Conservation (phyloP, 148 eudicot species). For the Rhododendron simsii region DNA sequence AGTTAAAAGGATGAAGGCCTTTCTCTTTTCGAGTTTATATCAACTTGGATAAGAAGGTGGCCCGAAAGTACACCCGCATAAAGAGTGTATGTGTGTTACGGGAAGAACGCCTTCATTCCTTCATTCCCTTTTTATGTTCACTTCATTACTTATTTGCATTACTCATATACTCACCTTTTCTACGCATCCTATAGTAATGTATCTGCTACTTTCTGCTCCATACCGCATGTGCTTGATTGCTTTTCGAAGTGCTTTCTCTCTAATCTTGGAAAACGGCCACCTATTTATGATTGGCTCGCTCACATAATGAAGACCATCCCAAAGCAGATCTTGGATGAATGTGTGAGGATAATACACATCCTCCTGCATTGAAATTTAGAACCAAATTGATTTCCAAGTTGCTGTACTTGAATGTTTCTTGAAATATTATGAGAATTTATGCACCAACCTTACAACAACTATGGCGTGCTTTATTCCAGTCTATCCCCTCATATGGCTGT, state of each 20-base stretch:
- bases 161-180: background rate
- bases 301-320: slow-evolving; percentile 14
- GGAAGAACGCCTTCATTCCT: too few relatives aligned
- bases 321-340: slow-evolving; percentile 14
- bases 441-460: slow-evolving; percentile 11
- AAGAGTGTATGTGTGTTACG: too few relatives aligned
- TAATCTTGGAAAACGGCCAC: slow-evolving; percentile 15
- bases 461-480: slow-evolving; percentile 17
- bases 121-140: too few relatives aligned
- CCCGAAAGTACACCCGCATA: too few relatives aligned
- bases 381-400: background rate
- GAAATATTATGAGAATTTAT: background rate
- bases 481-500: slow-evolving; percentile 3
- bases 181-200: background rate
- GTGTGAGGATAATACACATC: slow-evolving; percentile 7
- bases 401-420: background rate
- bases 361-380: slow-evolving; percentile 9
- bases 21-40: background rate
- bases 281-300: slow-evolving; percentile 4
- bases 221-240: background rate
- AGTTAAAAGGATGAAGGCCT: background rate
- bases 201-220: slow-evolving; percentile 11
- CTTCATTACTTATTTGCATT: background rate
- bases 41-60: background rate
- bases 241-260: slow-evolving; percentile 10